Conservation (phyloP, 805 yeast genomes). For the Candida methanosorbosa region DNA sequence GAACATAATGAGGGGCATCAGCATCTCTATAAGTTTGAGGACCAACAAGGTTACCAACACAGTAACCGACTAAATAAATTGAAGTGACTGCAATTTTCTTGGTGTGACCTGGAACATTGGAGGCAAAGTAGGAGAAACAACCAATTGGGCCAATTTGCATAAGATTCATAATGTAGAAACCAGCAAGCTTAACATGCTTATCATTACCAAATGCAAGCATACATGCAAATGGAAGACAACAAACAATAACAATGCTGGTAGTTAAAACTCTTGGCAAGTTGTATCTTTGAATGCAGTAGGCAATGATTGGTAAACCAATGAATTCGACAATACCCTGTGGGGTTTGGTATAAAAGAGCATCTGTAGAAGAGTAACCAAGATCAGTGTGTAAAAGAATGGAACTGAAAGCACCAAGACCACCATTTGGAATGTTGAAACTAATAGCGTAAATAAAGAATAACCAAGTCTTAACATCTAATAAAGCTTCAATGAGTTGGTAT, state of each 20-base stretch:
- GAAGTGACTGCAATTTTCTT: conserved; percentile 50
- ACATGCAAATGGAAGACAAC: too few species aligned
- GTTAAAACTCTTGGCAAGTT: too few species aligned
- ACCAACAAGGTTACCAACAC: conserved; percentile 59
- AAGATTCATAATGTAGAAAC: conserved; percentile 18
- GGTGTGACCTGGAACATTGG: conserved; percentile 54
- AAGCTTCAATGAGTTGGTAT: conserved; percentile 19
- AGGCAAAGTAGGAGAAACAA: conserved; percentile 13
- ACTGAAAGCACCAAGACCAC: conserved; percentile 41
- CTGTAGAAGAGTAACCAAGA: conserved; percentile 19
- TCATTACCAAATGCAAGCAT: conserved; percentile 22
- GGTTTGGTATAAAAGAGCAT: conserved; percentile 24
- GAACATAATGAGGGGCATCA: conserved; percentile 48
- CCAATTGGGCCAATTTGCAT: conserved; percentile 20
- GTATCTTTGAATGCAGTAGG: conserved; percentile 12
- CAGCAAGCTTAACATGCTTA: conserved; percentile 17
- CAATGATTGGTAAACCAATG: conserved; percentile 17
- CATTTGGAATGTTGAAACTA: conserved; percentile 42
- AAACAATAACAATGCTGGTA: too few species aligned
- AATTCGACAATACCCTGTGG: conserved; percentile 29
- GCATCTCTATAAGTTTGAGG: conserved; percentile 55
- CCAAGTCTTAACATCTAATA: conserved; percentile 31
- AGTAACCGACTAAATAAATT: conserved; percentile 48
- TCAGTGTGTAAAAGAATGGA: conserved; percentile 33
- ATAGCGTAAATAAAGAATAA: conserved; percentile 36